These are phyloP conservation scores for Leccinellum albellum DNA, from an alignment of 768 basidiomycete genomes.

Conservation along the genomic window DNA sequence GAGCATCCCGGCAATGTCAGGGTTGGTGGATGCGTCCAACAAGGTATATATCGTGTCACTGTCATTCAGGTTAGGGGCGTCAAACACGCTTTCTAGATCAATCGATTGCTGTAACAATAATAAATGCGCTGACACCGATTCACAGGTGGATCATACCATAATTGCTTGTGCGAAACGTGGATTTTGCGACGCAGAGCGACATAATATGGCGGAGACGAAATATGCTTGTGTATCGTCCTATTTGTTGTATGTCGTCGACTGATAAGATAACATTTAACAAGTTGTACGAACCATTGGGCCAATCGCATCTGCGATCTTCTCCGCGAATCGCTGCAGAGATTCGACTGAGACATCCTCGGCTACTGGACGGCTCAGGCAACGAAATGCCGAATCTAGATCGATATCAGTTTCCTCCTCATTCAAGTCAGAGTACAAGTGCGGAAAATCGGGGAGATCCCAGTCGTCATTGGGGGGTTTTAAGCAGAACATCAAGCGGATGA, in stretches of 20 bases:
- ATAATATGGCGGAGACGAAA: slow-evolving; percentile 58
- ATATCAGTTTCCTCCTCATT: slow-evolving; percentile 47
- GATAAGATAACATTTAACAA: neutral
- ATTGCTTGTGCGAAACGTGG: slow-evolving; percentile 41
- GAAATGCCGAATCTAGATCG: slow-evolving; percentile 55
- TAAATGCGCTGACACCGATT: slow-evolving; percentile 3
- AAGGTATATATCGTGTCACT: slow-evolving; percentile 53
- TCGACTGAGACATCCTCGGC: slow-evolving; percentile 53
- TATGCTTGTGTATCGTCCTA: slow-evolving; percentile 57
- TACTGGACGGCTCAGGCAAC: slow-evolving; percentile 54
- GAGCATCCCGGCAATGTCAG: slow-evolving; percentile 57
- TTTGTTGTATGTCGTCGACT: slow-evolving; percentile 5
- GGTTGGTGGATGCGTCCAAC: slow-evolving; percentile 62
- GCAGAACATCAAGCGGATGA: slow-evolving; percentile 73
- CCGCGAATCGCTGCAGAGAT: slow-evolving; percentile 50
- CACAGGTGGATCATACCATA: slow-evolving; percentile 35
- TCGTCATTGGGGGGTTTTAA: slow-evolving; percentile 76
- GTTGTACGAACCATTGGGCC: slow-evolving; percentile 49
- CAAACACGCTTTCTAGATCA: slow-evolving; percentile 53
- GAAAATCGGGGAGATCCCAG: slow-evolving; percentile 73
- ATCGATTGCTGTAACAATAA: slow-evolving; percentile 47
- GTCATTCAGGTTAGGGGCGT: slow-evolving; percentile 45
- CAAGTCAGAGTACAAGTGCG: slow-evolving; percentile 63
- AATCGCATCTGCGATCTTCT: slow-evolving; percentile 51
- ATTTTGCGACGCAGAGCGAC: slow-evolving; percentile 62